Evolutionary conservation across 257 asterid genomes (phyloP), one percentile per base, ranked within the genome.

Genomic region (Scutellaria galericulata): DNA sequence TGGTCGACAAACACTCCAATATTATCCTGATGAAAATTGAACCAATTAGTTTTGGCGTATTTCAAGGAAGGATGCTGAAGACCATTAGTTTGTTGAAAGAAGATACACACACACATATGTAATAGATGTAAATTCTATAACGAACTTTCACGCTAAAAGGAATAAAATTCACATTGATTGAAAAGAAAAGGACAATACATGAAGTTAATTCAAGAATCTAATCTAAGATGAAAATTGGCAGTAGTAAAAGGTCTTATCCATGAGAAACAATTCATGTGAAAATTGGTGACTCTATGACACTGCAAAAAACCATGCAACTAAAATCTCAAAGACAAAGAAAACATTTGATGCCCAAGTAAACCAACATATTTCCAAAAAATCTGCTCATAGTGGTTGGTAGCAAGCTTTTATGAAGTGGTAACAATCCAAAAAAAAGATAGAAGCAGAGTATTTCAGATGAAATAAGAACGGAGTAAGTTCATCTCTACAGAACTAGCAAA

Each of bases 1-100:
- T 95, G 98, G 81, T 95, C 96, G 71, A 95, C 97, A 83, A 95
- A 86, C 71, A 95, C 92, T 68, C 99, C 99, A 75, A 95, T 92
- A 78, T 95, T 95, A 77, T 95, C 99, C 99, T 95, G 85, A 67
- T 75, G 51, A 72, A 74, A 77, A 51, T 22, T 61, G 46, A 64
- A 73, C 64, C 40, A 47, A 52, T 56, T 66, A 47, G 42, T 61
- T 53, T 62, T 64, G 20, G 37, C 59, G 75, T 10, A 60, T 73
- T 69, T 50, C 22, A 42, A 70, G 50, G 37, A 70, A 68, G 51
- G 58, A 48, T 61, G 24, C 39, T 11, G 42, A 56, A 52, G 55
- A 46, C 6, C 11, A 10, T 48, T 48, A 48, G 27, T 45, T 50
- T 47, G 39, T 22, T 48, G 54, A 5, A 10, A 11, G 15, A 48